Percentiles rank a stretch among this genome's conserved stretches.
phyloP scores from a whole-genome alignment of 2,329 filamentous ascomycete genomes.

The Colletotrichum tropicicola region DNA sequence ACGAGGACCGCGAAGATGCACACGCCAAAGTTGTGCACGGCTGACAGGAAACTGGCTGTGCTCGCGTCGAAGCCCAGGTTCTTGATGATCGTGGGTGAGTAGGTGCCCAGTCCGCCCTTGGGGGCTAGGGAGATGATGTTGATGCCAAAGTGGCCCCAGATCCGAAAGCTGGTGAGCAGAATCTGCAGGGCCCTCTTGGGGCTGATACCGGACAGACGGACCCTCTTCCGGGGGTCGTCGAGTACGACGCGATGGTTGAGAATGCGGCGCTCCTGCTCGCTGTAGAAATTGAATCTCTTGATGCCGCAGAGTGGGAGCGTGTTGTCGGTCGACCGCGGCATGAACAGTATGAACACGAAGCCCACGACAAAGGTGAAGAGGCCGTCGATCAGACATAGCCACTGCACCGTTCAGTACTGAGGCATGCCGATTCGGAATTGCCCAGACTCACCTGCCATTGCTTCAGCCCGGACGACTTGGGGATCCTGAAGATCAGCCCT shows the following conservation, averaged over 20 bases:
- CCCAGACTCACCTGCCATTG: neutral
- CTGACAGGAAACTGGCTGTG: neutral
- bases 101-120: neutral
- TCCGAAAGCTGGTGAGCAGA: neutral
- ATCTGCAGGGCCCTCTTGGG: neutral
- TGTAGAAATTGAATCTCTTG: neutral
- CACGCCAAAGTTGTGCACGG: neutral
- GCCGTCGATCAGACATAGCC: neutral
- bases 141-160: neutral
- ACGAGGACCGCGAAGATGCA: neutral
- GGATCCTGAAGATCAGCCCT: neutral
- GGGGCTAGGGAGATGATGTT: neutral
- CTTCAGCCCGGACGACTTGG: neutral
- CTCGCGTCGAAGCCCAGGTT: neutral
- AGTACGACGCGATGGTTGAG: neutral
- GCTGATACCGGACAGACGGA: no score
- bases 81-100: constrained; percentile 3
- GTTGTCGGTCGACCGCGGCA: neutral
- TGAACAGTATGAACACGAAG: neutral
- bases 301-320: neutral
- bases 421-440: neutral
- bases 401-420: neutral
- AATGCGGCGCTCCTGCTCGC: neutral
- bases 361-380: neutral
- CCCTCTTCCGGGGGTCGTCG: neutral